Evolutionary conservation across 805 yeast genomes (phyloP).

Genomic region (Sugiyamaella chiloensis): DNA sequence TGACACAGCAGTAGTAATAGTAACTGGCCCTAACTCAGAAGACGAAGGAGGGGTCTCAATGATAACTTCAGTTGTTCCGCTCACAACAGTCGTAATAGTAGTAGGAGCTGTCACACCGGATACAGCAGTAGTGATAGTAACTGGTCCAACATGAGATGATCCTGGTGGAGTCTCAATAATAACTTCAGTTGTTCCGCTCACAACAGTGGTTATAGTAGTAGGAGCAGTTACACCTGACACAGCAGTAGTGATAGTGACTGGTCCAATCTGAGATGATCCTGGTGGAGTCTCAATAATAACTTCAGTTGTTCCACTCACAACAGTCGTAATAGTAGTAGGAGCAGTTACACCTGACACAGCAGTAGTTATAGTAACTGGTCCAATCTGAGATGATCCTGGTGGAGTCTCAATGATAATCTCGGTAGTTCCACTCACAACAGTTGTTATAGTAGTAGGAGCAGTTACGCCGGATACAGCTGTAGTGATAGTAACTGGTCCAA

Average conservation of each 20-base stretch:
- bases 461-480: background rate
- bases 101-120: constrained; percentile 6
- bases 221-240: constrained; percentile 8
- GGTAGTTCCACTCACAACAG: constrained; percentile 3
- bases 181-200: background rate
- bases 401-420: constrained; percentile 2
- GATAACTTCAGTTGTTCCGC: constrained; percentile 1
- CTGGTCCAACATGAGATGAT: background rate
- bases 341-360: constrained; percentile 1
- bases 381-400: background rate
- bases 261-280: background rate
- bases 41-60: constrained; percentile 3
- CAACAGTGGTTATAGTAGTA: constrained; percentile 4
- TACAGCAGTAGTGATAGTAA: constrained; percentile 1
- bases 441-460: constrained; percentile 6
- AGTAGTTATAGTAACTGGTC: background rate
- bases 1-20: constrained; percentile 6
- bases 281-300: constrained; percentile 3
- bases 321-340: constrained; percentile 1
- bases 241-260: constrained; percentile 7
- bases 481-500: background rate
- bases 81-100: background rate
- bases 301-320: background rate
- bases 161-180: constrained; percentile 7
- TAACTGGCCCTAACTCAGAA: background rate